Evolutionary conservation across 2,329 filamentous ascomycete species (phyloP).

Genomic region (Zasmidium citrigriseum): DNA sequence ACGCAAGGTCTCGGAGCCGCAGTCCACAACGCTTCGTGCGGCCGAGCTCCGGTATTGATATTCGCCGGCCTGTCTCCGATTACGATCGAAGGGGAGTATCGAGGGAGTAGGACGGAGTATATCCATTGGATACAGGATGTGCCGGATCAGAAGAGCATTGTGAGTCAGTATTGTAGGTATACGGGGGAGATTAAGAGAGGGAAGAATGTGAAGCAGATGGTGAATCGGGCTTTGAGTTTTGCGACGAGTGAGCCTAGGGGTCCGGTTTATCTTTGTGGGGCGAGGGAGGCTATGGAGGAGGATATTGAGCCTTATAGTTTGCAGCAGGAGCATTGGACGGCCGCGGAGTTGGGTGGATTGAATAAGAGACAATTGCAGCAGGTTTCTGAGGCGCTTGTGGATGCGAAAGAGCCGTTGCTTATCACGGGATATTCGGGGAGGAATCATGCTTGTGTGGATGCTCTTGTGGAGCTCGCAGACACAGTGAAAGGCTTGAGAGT

Average conservation of each 20-base stretch:
- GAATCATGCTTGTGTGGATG: slow-evolving; percentile 63
- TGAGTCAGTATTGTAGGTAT: slow-evolving; percentile 84
- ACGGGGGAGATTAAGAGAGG: slow-evolving; percentile 80
- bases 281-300: slow-evolving; percentile 82
- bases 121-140: slow-evolving; percentile 88
- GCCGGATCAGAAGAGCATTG: slow-evolving; percentile 76
- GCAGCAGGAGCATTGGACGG: slow-evolving; percentile 68
- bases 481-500: slow-evolving; percentile 69
- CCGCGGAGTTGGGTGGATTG: slow-evolving; percentile 67
- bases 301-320: slow-evolving; percentile 74
- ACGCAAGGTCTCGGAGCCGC: slow-evolving; percentile 77
- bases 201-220: slow-evolving; percentile 84
- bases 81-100: slow-evolving; percentile 75
- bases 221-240: slow-evolving; percentile 81
- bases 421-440: slow-evolving; percentile 72
- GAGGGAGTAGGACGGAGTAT: slow-evolving; percentile 77
- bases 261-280: slow-evolving; percentile 76
- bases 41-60: slow-evolving; percentile 72
- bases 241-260: slow-evolving; percentile 75
- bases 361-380: slow-evolving; percentile 54
- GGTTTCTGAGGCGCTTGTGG: slow-evolving; percentile 64
- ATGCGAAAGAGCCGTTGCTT: slow-evolving; percentile 66
- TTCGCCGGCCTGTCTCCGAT: slow-evolving; percentile 78
- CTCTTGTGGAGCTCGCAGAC: slow-evolving; percentile 67
- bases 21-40: slow-evolving; percentile 76